Percentiles rank a stretch among this genome's conserved stretches.
Evolutionary conservation across 2,329 filamentous ascomycete genomes (phyloP).

Genomic region (Hypoxylon sp.): DNA sequence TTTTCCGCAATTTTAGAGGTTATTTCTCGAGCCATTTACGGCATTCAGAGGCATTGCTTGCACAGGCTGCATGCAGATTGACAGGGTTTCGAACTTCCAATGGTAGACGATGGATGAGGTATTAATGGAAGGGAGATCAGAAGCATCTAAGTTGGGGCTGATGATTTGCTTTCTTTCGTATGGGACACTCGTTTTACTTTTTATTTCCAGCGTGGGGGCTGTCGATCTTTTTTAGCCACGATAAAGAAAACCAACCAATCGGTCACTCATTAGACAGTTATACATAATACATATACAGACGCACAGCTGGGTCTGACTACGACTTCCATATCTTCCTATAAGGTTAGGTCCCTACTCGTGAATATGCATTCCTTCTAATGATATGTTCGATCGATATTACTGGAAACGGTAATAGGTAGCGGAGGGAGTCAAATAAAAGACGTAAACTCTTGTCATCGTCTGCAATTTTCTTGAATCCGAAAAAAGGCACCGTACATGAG

Average conservation of each 20-base stretch:
- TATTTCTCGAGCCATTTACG: constrained; percentile 19
- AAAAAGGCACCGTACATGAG: constrained; percentile 3
- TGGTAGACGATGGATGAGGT: constrained; percentile 26
- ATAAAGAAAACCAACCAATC: constrained; percentile 35
- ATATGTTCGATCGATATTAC: constrained; percentile 40
- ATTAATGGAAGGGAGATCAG: constrained; percentile 28
- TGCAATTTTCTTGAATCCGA: constrained; percentile 15
- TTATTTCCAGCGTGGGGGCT: constrained; percentile 37
- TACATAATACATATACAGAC: constrained; percentile 33
- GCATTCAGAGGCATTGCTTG: constrained; percentile 21
- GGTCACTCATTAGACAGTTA: constrained; percentile 23
- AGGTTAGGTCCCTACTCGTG: constrained; percentile 26
- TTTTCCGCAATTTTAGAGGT: constrained; percentile 2
- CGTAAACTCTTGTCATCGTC: neutral
- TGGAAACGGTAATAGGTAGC: constrained; percentile 28
- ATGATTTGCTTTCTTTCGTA: constrained; percentile 18
- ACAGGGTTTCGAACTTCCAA: constrained; percentile 25
- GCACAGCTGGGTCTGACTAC: constrained; percentile 42
- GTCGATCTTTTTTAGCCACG: constrained; percentile 44
- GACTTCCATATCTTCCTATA: constrained; percentile 33
- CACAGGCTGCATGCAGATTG: constrained; percentile 28
- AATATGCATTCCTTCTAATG: constrained; percentile 36
- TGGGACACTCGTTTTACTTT: constrained; percentile 17
- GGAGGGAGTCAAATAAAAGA: constrained; percentile 6
- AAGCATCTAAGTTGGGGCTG: constrained; percentile 15